A percentile compares a stretch with the other conserved stretches of the same genome.
These are phyloP conservation scores for Ceratorhiza oryzae-sativae DNA, from an alignment of 1,284 basidiomycete genomes.

Conservation along the genomic window DNA sequence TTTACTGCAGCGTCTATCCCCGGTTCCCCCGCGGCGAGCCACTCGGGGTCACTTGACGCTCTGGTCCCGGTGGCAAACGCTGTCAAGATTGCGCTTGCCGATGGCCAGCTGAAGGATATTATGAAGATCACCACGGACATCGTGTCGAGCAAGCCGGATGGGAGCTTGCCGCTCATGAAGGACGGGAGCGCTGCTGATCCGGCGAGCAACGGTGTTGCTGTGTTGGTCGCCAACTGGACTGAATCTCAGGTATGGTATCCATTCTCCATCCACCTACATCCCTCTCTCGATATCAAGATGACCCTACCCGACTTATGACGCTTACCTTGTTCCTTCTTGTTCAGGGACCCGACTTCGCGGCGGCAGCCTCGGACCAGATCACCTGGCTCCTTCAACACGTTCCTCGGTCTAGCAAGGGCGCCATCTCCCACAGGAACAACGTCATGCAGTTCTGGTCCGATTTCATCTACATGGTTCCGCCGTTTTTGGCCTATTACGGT, in stretches of 20 bases:
- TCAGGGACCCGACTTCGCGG: conserved; percentile 48
- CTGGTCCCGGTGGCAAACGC: conserved; percentile 51
- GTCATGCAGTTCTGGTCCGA: conserved; percentile 45
- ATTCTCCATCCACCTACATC: not conserved
- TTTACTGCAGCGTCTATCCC: conserved; percentile 54
- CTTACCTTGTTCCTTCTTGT: not conserved
- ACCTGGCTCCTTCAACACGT: conserved; percentile 55
- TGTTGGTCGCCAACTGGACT: conserved; percentile 81
- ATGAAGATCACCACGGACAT: conserved; percentile 64
- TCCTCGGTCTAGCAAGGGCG: conserved; percentile 52
- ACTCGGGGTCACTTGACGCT: conserved; percentile 56
- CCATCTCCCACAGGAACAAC: conserved; percentile 52
- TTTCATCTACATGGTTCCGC: conserved; percentile 55
- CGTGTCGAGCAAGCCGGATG: conserved; percentile 53
- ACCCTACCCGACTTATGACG: not conserved
- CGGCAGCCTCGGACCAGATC: conserved; percentile 52
- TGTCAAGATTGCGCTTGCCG: conserved; percentile 46
- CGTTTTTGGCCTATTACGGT: conserved; percentile 60
- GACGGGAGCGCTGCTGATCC: conserved; percentile 81
- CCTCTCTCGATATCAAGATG: not conserved
- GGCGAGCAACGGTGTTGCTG: conserved; percentile 76
- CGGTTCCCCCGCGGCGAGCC: conserved; percentile 44
- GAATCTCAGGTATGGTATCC: conserved; percentile 44
- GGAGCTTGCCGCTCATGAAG: conserved; percentile 54
- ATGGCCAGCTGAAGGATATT: conserved; percentile 58